Base-by-base conservation (phyloP, 441 rosid species). In the Populus tomentosa region DNA sequence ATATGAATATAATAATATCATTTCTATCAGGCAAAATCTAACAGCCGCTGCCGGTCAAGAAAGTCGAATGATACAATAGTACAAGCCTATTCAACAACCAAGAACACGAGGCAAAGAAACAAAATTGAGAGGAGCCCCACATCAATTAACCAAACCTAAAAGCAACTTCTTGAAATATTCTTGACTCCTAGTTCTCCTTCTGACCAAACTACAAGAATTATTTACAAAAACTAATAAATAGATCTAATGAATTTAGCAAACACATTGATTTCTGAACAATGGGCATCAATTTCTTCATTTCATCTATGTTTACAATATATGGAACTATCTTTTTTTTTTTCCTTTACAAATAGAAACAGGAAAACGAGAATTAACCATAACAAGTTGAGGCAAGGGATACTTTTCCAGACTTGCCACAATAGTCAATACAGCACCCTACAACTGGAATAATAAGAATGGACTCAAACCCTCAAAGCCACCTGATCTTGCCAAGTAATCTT, bases 401-500 rank as follows among this genome's bases (percentile, higher is more conserved):
- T 70, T 33, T 78, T 61, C 68, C 74, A 79, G 77, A 68, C 84
- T 73, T 38, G 36, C 75, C 64, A 79, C 75, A 18, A 21, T 63
- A 77, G 30, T 28, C 30, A 28, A 23, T 67, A 77, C 40, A 53
- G 42, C 69, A 73, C 70, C 38, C 38, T 65, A 26, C 77, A 80
- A 63, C 36, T 56, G 73, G 24, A 26, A 35, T n/a, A 64, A 76
- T 69, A 36, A 65, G 53, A 62, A 23, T 56, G 53, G 72, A 65
- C 67, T 89, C 82, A 89, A 73, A 91, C 98, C 79, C 90, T 92
- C 80, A 93, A 85, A 50, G 94, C 98, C 82, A 95, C 90, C 81
- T 87, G 95, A 80, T 95, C 98, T 82, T 93, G 97, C 99, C 99
- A 95, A 72, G 97, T 63, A 65, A 95, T 94, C 91, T 86, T 95